phyloP scores from a whole-genome alignment of 2,329 filamentous ascomycete species.

The Sarocladiaceae sp. region DNA sequence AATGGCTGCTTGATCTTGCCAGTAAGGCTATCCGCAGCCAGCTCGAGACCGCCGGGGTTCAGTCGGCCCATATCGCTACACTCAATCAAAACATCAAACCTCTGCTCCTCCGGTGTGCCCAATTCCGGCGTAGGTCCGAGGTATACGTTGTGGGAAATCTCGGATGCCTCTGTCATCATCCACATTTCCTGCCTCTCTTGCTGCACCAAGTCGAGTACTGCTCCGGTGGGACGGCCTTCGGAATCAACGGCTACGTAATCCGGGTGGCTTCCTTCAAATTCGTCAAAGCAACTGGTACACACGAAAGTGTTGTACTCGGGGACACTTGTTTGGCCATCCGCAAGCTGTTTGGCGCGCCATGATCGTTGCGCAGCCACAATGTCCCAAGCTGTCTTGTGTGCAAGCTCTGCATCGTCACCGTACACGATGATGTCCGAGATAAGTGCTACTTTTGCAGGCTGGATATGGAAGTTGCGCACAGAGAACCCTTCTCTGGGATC shows the following conservation, averaged over 20 bases:
- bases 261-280: conserved; percentile 67
- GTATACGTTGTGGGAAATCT: conserved; percentile 88
- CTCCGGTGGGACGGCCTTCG: conserved; percentile 65
- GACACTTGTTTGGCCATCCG: conserved; percentile 44
- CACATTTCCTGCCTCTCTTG: conserved; percentile 93
- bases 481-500: conserved; percentile 91
- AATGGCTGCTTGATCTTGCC: conserved; percentile 30
- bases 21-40: conserved; percentile 54
- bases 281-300: conserved; percentile 56
- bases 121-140: conserved; percentile 81
- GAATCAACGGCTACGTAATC: conserved; percentile 74
- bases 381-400: conserved; percentile 60
- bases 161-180: conserved; percentile 81
- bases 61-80: conserved; percentile 81
- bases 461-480: conserved; percentile 95
- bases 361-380: conserved; percentile 72
- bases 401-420: conserved; percentile 62
- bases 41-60: conserved; percentile 61
- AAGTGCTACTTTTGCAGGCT: conserved; percentile 80
- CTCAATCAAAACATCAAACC: conserved; percentile 84
- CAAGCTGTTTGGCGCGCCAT: conserved; percentile 65
- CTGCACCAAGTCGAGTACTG: conserved; percentile 82
- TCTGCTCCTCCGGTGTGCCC: conserved; percentile 49
- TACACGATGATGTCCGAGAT: conserved; percentile 93
- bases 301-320: conserved; percentile 84